Conservation (phyloP, 1,139 yeast species). For the Nakaseomyces kungkrabaensis region DNA sequence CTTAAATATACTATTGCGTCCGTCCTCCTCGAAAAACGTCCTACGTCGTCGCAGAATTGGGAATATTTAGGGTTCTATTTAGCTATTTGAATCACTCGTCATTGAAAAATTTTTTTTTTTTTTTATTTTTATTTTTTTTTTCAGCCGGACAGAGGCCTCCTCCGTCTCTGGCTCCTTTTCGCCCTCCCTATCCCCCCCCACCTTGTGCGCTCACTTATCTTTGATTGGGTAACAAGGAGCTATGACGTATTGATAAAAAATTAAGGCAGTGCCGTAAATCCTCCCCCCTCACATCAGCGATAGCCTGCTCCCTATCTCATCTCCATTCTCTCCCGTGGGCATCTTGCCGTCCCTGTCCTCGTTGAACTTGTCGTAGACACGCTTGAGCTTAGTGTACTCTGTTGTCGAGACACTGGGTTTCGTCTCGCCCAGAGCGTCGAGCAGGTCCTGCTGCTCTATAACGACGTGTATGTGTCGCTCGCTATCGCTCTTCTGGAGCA, state of each 20-base stretch:
- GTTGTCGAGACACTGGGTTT: constrained; percentile 76
- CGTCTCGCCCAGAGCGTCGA: constrained; percentile 62
- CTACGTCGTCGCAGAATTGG: neutral
- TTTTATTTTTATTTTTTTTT: too few species aligned
- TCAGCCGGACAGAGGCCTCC: too few species aligned
- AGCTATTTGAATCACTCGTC: too few species aligned
- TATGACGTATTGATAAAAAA: too few species aligned
- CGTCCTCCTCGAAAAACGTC: too few species aligned
- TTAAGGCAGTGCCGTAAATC: neutral
- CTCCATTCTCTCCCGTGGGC: constrained; percentile 80
- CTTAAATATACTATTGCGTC: too few species aligned
- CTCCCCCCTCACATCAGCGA: constrained; percentile 12
- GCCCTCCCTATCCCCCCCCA: too few species aligned
- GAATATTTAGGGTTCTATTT: neutral
- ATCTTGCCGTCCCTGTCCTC: constrained; percentile 77
- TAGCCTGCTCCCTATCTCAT: constrained; percentile 69
- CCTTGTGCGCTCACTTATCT: too few species aligned
- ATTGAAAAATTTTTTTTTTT: too few species aligned
- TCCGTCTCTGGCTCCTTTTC: too few species aligned
- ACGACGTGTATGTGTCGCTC: neutral
- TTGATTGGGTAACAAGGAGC: too few species aligned
- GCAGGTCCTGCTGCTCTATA: constrained; percentile 47
- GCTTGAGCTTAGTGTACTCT: constrained; percentile 54
- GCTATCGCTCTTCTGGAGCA: neutral
- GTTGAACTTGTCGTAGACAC: constrained; percentile 64